A percentile compares a stretch with the other conserved stretches of the same genome.
phyloP scores from a whole-genome alignment of 139 green algal species.

The Chlorokybus atmophyticus region DNA sequence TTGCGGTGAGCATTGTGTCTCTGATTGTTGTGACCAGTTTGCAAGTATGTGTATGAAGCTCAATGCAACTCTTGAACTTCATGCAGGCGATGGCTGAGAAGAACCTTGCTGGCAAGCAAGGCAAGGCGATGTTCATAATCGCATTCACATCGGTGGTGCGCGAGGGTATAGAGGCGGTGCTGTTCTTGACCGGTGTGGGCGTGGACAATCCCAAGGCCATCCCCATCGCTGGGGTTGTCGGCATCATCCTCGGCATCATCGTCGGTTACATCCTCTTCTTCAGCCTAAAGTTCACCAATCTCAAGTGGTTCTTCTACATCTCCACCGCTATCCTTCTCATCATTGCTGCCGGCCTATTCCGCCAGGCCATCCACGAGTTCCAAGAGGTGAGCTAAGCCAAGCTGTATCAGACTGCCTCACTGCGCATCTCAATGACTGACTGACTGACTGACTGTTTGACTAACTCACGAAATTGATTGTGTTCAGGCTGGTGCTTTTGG shows the following conservation, averaged over 20 bases:
- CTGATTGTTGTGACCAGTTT: neutral
- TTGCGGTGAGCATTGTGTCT: neutral
- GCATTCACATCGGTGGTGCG: neutral
- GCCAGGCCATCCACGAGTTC: neutral
- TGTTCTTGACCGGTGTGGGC: neutral
- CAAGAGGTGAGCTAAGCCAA: neutral
- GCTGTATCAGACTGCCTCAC: too few relatives aligned
- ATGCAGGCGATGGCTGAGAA: too few relatives aligned
- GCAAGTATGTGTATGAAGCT: too few relatives aligned
- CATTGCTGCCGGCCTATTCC: neutral
- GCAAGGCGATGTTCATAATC: neutral
- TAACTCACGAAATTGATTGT: too few relatives aligned
- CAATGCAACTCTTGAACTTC: too few relatives aligned
- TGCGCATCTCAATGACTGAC: too few relatives aligned
- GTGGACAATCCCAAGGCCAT: neutral
- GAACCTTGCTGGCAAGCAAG: too few relatives aligned
- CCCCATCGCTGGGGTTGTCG: neutral
- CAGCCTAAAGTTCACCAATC: neutral
- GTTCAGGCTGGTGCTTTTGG: too few relatives aligned
- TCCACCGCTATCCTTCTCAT: neutral
- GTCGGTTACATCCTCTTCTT: neutral
- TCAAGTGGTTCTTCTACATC: slow-evolving; percentile 3
- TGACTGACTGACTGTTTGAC: too few relatives aligned
- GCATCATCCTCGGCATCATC: neutral
- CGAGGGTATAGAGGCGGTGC: neutral